Base-by-base conservation (phyloP, 805 yeast species). In the Lipomyces yamadae region DNA sequence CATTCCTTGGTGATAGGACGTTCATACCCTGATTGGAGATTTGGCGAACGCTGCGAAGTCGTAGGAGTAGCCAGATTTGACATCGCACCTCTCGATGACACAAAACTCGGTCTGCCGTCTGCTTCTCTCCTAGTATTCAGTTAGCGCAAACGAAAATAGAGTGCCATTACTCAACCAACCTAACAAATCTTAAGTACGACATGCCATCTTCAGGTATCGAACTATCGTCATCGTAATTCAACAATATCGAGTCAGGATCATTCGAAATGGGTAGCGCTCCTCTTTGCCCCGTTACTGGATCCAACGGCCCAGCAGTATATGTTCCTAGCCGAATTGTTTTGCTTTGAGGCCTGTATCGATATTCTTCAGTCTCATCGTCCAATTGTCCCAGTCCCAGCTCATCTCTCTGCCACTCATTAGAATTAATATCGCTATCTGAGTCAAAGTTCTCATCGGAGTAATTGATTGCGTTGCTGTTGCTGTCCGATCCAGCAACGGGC, bases 211-310 rank as follows among this genome's bases (percentile, higher is more conserved):
- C 63, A 3, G 71, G 71, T 5, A 58, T 7, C 10, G 29, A 62
- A 11, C 33, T 35, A 33, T 48, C 59, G 33, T 65, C 66, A 18
- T 63, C 68, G 56, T 63, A 66, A 57, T 70, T 60, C 24, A 66
- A 60, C 34, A 37, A 52, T 4, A 64, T 33, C 8, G 57, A 18
- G 2, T 18, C 35, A 6, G 50, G 13, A 3, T 56, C 52, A 11
- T 39, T 61, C 0, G 58, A 56, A 3, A 62, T 37, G 1, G 78
- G 80, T 30, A 77, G 72, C 52, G 78, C 79, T 6, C 75, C 63
- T 11, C 75, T 65, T 64, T 76, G 78, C 24, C 78, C 78, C 15
- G 72, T 60, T 1, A 59, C 61, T 7, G 67, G 71, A 53, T 76
- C 76, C 24, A 75, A 24, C n/a, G 74, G 73, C 30, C 75, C 76